These are phyloP conservation scores for Globisporangium sylvaticum DNA, from an alignment of 352 stramenopile species.

Conservation along the genomic window DNA sequence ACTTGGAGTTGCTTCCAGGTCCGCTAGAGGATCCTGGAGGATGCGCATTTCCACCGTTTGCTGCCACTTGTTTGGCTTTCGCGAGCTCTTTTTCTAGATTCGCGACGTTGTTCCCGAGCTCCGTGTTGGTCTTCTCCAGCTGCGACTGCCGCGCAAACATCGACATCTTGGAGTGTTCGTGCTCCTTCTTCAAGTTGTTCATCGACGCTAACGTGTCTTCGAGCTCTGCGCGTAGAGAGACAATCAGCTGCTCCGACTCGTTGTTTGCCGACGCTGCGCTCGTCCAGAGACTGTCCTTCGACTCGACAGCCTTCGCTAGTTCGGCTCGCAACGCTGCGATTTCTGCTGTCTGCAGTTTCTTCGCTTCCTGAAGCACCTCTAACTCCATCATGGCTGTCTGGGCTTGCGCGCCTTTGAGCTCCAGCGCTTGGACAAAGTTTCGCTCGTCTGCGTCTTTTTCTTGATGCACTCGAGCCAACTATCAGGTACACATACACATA, in stretches of 20 bases:
- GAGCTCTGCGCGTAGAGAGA: constrained; percentile 55
- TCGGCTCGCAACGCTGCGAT: constrained; percentile 43
- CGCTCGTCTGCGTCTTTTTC: constrained; percentile 68
- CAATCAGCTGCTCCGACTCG: constrained; percentile 60
- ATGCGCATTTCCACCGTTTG: background rate
- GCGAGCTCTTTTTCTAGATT: constrained; percentile 55
- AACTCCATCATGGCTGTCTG: constrained; percentile 46
- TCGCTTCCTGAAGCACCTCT: constrained; percentile 30
- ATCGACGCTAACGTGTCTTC: constrained; percentile 59
- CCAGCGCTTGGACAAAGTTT: constrained; percentile 68
- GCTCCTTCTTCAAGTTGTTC: constrained; percentile 59
- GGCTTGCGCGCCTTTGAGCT: constrained; percentile 66
- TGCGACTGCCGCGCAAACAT: constrained; percentile 76
- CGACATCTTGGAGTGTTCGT: constrained; percentile 51
- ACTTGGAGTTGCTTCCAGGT: constrained; percentile 1
- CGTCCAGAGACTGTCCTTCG: constrained; percentile 67
- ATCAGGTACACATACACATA: background rate
- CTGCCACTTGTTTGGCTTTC: constrained; percentile 30
- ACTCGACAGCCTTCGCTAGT: constrained; percentile 45
- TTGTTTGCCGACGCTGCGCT: constrained; percentile 62
- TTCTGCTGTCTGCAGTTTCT: constrained; percentile 30
- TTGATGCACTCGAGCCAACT: constrained; percentile 44
- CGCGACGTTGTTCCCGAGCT: constrained; percentile 65
- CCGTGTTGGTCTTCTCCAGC: constrained; percentile 70
- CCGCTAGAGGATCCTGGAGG: background rate